Evolutionary conservation across 805 yeast genomes (phyloP), one percentile per base, ranked within the genome.

Genomic region (Grigorovia yakushimaensis): DNA sequence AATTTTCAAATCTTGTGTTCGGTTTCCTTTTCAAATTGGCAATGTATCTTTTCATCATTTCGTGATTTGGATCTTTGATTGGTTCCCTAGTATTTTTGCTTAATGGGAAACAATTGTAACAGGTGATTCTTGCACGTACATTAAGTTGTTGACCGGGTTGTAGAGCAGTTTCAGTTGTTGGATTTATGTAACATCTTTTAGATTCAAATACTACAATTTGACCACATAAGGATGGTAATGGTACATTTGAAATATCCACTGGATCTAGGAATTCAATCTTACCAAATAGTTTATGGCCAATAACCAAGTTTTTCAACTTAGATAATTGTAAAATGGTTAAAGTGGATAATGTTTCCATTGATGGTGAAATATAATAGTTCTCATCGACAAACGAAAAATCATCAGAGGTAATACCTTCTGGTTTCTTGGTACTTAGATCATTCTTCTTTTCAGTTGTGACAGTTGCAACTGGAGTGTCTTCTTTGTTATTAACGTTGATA

Each of bases 341-440:
- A 17, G 71, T 65, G 47, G 76, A 73, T 45, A 93, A 68, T 45
- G 80, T 81, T 5, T 79, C 76, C 39, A 82, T 58, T 2, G 88
- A 71, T 20, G 98, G 98, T 5, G 85, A 78, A 47, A 81, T 82
- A 86, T 93, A 93, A 67, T 89, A 93, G 5, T 89, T 96, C 43
- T 84, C 78, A 10, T 79, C 81, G 45, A 82, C 78, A 24, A 72
- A 71, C 39, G 76, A 70, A 41, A 69, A 68, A 41, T 72, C 72
- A 41, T 70, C 73, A 10, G 30, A 42, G n/a, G 22, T 23, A 15
- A 39, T 21, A 15, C 38, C 43, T 4, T 30, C 37, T 7, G 47
- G 47, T 33, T 38, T 45, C 7, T 20, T 20, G 17, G n/a, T 18
- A 1, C 11, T 5, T n/a, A 42, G 11, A 21, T 5, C 22, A 19